Base-by-base conservation (phyloP, 805 yeast species). In the Kuraishia piskuri region DNA sequence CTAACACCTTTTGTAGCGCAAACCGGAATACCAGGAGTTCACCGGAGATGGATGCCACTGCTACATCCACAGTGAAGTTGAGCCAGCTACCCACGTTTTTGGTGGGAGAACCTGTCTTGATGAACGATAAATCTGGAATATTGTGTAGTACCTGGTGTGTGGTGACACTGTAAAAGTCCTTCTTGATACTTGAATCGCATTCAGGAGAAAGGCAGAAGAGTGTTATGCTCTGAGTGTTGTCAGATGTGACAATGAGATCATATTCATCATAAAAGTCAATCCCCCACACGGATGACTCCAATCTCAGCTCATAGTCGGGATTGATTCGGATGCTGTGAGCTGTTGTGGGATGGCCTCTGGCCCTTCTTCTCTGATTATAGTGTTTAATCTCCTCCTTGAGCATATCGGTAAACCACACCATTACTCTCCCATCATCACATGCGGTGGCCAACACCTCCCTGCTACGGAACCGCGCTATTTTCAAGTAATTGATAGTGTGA, bases 271-370 rank as follows among this genome's bases (percentile, higher is more conserved):
- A 57, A 44, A 77, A 64, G 59, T 82, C 87, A 20, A 81, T 58
- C 0, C 88, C 88, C 90, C 90, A 85, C 1, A 76, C 80, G 1
- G 86, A 80, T 76, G 65, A 5, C 67, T 67, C 49, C 76, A 58
- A 31, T 64, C 67, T 2, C 77, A 53, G 8, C 63, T 66, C 56
- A 46, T 59, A 54, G 57, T 65, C 56, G 20, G 68, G 63, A 17
- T 19, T 53, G 40, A 58, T 54, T 24, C 40, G 48, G 12, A 58
- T 44, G 17, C 55, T 57, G 55, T 49, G 51, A 12, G 50, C 10
- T 12, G 45, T 51, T 6, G 22, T 17, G 9, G 37, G 2, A 12
- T 31, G 40, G 17, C n/a, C 6, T 19, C 48, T 31, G 52, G n/a
- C 22, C 26, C 7, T 20, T 45, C 25, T 2, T 36, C 45, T 14